Evolutionary conservation across 2,329 filamentous ascomycete genomes (phyloP), one percentile per base, ranked within the genome.

Genomic region (Apiospora pterosperma): DNA sequence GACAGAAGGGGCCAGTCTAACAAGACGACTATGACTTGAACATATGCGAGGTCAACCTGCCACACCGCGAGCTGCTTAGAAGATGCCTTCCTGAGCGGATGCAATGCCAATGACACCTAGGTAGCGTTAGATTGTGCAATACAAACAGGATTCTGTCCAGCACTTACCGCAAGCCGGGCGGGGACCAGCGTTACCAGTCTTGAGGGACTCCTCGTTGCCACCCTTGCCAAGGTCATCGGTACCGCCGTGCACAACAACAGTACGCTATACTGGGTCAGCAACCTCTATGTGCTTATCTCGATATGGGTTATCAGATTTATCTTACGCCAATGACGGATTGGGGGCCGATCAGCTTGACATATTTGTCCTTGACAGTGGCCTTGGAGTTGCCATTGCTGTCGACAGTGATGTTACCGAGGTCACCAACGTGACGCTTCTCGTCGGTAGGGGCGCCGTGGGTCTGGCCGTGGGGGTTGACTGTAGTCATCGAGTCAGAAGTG

Each of bases 201-300:
- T 97, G 86, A 96, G 93, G 76, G 93, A 97, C 85, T 98, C 93
- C 83, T 95, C 92, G 83, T 92, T 90, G 73, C 83, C 92, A 76
- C 93, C 93, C 86, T 92, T 92, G 81, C 96, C 96, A 70, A 99
- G 92, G 78, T 99, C 96, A 78, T 99, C 96, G 72, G 95, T 98
- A 79, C 96, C 96, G 73, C 85, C 90, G 85, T 99, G 96, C 76
- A 96, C 88, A 75, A 99, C 96, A 68, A 99, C 87, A 71, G 96
- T 98, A 77, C 96, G 94, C 92, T 96, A 73, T 59, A 62, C 36
- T 36, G 36, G 61, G 64, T 77, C 66, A 78, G 71, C 63, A 65
- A 48, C 21, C n/a, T 16, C 19, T 10, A 59, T n/a, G 28, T 34
- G 10, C 21, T 23, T 6, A 19, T 11, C 10, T 11, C 34, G 4